Evolutionary conservation across 495 filamentous ascomycete species (phyloP), one percentile per base, ranked within the genome.

Genomic region (Lophium mytilinum): DNA sequence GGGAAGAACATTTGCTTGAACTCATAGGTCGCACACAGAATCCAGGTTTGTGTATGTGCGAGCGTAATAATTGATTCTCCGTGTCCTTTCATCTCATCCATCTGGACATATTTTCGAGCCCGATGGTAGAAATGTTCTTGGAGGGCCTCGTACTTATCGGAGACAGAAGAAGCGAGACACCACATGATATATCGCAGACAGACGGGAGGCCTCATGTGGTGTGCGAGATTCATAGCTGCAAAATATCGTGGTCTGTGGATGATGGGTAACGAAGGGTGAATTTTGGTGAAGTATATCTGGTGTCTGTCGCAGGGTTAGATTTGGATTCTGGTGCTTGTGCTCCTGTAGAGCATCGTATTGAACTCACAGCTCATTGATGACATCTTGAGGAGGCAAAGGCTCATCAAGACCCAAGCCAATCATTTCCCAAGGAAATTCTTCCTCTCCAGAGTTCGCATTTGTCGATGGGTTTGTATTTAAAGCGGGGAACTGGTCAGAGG

Each of bases 1-100:
- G 93, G 93, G 62, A 99, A 99, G 69, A 88, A 95, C 88, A 99
- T 96, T 79, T 88, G 86, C 71, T 90, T 94, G 68, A 96, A 97
- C 68, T 99, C 93, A 64, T 95, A 96, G 0, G 78, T 80, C 3
- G 82, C 79, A 50, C 95, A 79, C 4, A 99, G 73, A 9, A 83
- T 72, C 80, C 94, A 93, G 2, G 88, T 79, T 70, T 97, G 94
- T 37, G 82, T 83, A 64, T 93, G 83, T 21, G 83, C 85, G 18
- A 96, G 74, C 10, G 84, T 88, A 53, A 97, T 85, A 60, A 90
- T 84, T 47, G 80, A 77, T 69, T 97, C 93, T 37, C 93, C 93
- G 63, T 91, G 87, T 18, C 93, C 91, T 68, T 89, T 95, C 77
- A 97, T 83, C 71, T 95, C 91, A 58, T 95, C 89, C 42, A 81